Base-by-base conservation (phyloP, 805 yeast species). In the Komagataella pseudopastoris region DNA sequence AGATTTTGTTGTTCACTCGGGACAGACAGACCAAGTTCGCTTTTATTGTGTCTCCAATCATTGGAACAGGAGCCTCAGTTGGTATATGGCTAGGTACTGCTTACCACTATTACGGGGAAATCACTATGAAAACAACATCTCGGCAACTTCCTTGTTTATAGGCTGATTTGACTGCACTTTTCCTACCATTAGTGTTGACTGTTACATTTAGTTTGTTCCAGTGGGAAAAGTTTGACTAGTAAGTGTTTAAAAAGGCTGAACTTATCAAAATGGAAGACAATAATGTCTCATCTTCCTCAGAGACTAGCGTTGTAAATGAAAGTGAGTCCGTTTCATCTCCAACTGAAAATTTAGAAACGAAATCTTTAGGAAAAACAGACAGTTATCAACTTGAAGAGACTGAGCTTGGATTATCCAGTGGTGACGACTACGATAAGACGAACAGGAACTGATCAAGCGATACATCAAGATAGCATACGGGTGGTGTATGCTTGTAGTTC, bases 1-100 rank as follows among this genome's bases (percentile, higher is more conserved):
- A 67, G 56, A 59, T 64, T 5, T 58, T 66, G 39, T 58, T 66
- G 6, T 65, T 69, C 43, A 63, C 67, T 7, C 68, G 71, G 71
- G 62, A 3, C 59, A 59, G 22, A 60, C 20, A 17, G 23, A 44
- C 61, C 52, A 48, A 58, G 62, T 49, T 69, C 62, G 71, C 71
- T 1, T 64, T 65, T 14, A 57, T 65, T 30, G 56, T 63, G 14
- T 56, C 69, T 12, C 71, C 71, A 8, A 56, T 68, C 17, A 48
- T 59, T 3, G 70, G 71, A 14, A 50, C 64, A 20, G 39, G 59
- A 6, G 51, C 57, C 23, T 71, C 70, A 7, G 49, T 67, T 14
- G 58, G 57, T 3, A 60, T 66, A 23, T 68, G 72, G 72, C 50
- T 64, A 16, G 51, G 60, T 2, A 61, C 68, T 10, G 68, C 70